A percentile compares a stretch with the other conserved stretches of the same genome.
These are phyloP conservation scores for Metarhizium anisopliae DNA, from an alignment of 2,329 filamentous ascomycete genomes.

Conservation along the genomic window DNA sequence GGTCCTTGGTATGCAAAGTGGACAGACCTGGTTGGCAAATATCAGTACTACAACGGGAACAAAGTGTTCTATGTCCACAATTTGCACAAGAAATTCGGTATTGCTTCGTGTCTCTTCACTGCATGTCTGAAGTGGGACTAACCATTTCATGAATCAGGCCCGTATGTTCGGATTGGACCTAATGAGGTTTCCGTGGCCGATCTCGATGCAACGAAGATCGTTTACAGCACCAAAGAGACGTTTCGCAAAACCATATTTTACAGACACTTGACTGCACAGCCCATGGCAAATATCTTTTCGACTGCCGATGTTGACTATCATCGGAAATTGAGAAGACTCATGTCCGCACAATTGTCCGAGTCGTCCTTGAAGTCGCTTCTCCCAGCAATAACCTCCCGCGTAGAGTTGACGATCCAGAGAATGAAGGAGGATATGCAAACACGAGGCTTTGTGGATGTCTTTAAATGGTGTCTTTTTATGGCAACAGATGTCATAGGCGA, in stretches of 20 bases:
- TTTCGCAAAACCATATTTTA: constrained; percentile 18
- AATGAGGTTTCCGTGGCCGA: constrained; percentile 15
- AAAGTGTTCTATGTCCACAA: constrained; percentile 12
- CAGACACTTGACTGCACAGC: constrained; percentile 9
- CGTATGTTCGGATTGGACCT: constrained; percentile 16
- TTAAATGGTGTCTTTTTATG: constrained; percentile 46
- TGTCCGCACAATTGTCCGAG: constrained; percentile 31
- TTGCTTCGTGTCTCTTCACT: background rate
- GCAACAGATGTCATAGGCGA: constrained; percentile 45
- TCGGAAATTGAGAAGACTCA: constrained; percentile 29
- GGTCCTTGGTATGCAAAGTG: constrained; percentile 17
- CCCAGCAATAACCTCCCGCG: constrained; percentile 24
- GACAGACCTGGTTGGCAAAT: constrained; percentile 10
- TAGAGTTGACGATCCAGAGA: constrained; percentile 28
- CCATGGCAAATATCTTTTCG: constrained; percentile 24
- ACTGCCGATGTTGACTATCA: constrained; percentile 30
- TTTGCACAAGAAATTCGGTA: constrained; percentile 17
- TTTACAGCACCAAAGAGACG: constrained; percentile 22
- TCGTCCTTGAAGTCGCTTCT: constrained; percentile 22
- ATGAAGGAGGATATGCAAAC: constrained; percentile 34
- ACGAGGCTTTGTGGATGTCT: constrained; percentile 31
- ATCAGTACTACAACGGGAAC: constrained; percentile 11
- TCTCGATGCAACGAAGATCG: constrained; percentile 14
- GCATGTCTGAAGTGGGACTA: background rate
- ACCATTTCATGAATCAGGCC: constrained; percentile 7